Percentiles rank a stretch among this genome's conserved stretches.
phyloP scores from a whole-genome alignment of 805 yeast genomes.

The Ogataea saltuana region DNA sequence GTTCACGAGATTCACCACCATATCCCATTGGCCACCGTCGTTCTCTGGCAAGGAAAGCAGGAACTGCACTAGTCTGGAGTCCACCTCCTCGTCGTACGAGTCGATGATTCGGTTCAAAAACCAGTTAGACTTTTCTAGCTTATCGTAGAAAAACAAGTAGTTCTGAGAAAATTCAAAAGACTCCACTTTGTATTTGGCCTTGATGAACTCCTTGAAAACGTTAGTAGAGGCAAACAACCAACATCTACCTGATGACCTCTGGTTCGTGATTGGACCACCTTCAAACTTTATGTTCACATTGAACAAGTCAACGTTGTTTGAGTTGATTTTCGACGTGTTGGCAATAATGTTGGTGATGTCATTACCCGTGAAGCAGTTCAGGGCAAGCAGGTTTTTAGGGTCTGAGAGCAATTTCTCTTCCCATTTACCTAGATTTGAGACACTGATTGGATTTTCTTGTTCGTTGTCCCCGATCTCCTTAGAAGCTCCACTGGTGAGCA shows the following conservation, averaged over 20 bases:
- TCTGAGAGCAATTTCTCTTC: slow-evolving; percentile 44
- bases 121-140: slow-evolving; percentile 81
- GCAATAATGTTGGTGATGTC: slow-evolving; percentile 45
- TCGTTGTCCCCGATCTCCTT: slow-evolving; percentile 14
- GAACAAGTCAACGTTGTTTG: slow-evolving; percentile 41
- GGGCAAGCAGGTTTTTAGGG: slow-evolving; percentile 52
- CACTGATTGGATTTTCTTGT: slow-evolving; percentile 34
- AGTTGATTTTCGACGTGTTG: slow-evolving; percentile 33
- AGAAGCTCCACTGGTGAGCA: slow-evolving; percentile 17
- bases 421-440: slow-evolving; percentile 43
- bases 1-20: slow-evolving; percentile 74
- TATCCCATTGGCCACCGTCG: slow-evolving; percentile 92
- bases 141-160: slow-evolving; percentile 81
- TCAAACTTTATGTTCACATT: slow-evolving; percentile 47
- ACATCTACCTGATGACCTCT: slow-evolving; percentile 78
- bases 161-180: slow-evolving; percentile 78
- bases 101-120: slow-evolving; percentile 75
- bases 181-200: slow-evolving; percentile 61
- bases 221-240: slow-evolving; percentile 89
- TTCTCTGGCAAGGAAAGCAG: slow-evolving; percentile 64
- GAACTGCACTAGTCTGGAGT: slow-evolving; percentile 69
- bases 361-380: slow-evolving; percentile 53
- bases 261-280: slow-evolving; percentile 72
- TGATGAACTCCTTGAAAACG: slow-evolving; percentile 66
- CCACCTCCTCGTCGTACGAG: slow-evolving; percentile 64